phyloP scores from a whole-genome alignment of 1,284 basidiomycete genomes.

The Limonomyces culmigenus region DNA sequence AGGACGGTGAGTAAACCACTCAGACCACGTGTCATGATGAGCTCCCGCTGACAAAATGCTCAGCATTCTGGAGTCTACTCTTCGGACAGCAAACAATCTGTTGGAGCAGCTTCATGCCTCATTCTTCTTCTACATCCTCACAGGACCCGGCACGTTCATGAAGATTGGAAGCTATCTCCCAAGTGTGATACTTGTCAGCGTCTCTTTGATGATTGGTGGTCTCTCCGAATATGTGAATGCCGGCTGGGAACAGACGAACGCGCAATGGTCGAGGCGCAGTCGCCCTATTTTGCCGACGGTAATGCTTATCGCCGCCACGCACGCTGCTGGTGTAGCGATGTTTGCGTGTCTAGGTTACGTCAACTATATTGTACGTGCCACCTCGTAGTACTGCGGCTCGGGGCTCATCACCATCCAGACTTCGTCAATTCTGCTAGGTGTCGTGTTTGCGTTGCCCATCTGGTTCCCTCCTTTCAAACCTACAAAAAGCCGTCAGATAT shows the following conservation, averaged over 20 bases:
- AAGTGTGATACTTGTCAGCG: constrained; percentile 65
- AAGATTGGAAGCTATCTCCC: constrained; percentile 85
- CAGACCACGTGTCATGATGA: not conserved
- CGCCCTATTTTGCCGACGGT: constrained; percentile 36
- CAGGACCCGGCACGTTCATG: constrained; percentile 61
- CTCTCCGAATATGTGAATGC: constrained; percentile 55
- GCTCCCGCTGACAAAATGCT: constrained; percentile 1
- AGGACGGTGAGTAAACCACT: constrained; percentile 41
- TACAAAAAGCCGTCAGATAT: constrained; percentile 20
- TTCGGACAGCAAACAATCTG: constrained; percentile 83
- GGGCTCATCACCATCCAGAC: too few relatives aligned
- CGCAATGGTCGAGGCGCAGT: constrained; percentile 18
- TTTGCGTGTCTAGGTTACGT: too few relatives aligned
- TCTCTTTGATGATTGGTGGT: constrained; percentile 71
- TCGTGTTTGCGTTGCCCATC: too few relatives aligned
- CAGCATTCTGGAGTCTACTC: constrained; percentile 70
- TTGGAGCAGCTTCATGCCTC: constrained; percentile 89
- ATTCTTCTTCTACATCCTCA: constrained; percentile 87
- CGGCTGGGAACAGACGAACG: constrained; percentile 25
- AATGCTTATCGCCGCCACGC: constrained; percentile 34
- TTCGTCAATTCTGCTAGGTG: too few relatives aligned
- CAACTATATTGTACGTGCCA: too few relatives aligned
- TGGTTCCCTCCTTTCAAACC: too few relatives aligned
- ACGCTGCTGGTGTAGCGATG: constrained; percentile 28
- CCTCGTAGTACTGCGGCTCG: too few relatives aligned